A percentile compares a stretch with the other conserved stretches of the same genome.
Conservation (phyloP, 306 rosid species). For the Quercus alba region DNA sequence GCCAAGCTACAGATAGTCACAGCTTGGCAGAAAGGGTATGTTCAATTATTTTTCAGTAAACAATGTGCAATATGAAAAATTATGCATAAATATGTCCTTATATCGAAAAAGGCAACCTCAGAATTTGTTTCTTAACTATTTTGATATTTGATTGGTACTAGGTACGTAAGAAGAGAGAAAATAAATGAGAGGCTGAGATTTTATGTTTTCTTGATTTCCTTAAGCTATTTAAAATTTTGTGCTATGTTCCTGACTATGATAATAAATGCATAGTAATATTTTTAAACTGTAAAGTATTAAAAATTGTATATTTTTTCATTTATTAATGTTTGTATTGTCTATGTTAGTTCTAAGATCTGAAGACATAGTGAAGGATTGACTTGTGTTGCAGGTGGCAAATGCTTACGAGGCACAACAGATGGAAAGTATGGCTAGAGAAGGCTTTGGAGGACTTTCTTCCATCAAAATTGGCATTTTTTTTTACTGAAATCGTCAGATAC, state of each 20-base stretch:
- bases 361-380: not conserved
- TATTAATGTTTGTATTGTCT: too few species aligned
- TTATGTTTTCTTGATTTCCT: too few species aligned
- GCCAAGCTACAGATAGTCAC: slow-evolving; percentile 71
- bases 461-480: slow-evolving; percentile 23
- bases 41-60: not conserved
- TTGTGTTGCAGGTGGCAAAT: slow-evolving; percentile 32
- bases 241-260: too few species aligned
- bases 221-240: too few species aligned
- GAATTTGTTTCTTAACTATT: not conserved
- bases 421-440: slow-evolving; percentile 37
- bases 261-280: too few species aligned
- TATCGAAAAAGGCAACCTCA: not conserved
- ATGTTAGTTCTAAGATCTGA: not conserved
- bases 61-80: too few species aligned
- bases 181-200: slow-evolving; percentile 53
- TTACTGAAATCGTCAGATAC: slow-evolving; percentile 6
- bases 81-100: not conserved
- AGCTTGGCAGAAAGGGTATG: slow-evolving; percentile 69
- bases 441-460: slow-evolving; percentile 30
- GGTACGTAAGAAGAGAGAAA: slow-evolving; percentile 64
- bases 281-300: too few species aligned
- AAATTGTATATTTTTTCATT: too few species aligned
- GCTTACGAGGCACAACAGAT: slow-evolving; percentile 31
- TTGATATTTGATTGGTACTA: slow-evolving; percentile 13